phyloP scores from a whole-genome alignment of 2,329 filamentous ascomycete genomes.

The Penicillium sp. region DNA sequence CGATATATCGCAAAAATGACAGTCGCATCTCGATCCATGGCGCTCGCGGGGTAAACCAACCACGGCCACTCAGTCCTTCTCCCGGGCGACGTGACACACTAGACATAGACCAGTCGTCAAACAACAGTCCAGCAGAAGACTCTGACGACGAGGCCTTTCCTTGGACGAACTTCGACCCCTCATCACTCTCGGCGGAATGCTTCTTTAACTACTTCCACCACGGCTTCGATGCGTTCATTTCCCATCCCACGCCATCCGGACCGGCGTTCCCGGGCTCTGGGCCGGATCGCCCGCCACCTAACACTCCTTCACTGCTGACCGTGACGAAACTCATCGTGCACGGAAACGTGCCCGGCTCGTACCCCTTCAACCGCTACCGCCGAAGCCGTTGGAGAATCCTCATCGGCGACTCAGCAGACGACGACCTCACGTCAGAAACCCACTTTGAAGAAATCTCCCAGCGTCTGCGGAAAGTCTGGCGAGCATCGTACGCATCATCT shows the following conservation, averaged over 20 bases:
- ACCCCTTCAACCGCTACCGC: conserved; percentile 92
- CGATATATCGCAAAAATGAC: conserved; percentile 88
- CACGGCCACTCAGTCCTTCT: conserved; percentile 33
- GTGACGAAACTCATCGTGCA: conserved; percentile 92
- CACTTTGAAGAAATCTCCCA: conserved; percentile 69
- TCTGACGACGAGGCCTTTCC: conserved; percentile 56
- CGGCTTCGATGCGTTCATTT: conserved; percentile 91
- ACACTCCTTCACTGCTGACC: conserved; percentile 60
- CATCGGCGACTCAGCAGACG: conserved; percentile 35
- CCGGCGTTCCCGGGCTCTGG: conserved; percentile 56
- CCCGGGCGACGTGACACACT: conserved; percentile 42
- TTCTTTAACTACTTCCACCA: conserved; percentile 98
- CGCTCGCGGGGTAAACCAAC: conserved; percentile 26
- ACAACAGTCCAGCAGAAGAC: conserved; percentile 66
- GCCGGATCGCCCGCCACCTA: conserved; percentile 27
- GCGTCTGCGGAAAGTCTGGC: conserved; percentile 66
- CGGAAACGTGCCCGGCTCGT: conserved; percentile 90
- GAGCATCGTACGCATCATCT: conserved; percentile 56
- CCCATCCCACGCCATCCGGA: conserved; percentile 64
- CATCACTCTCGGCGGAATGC: conserved; percentile 50
- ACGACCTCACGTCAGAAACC: conserved; percentile 68
- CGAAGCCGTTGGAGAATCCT: conserved; percentile 81
- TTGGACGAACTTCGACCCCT: conserved; percentile 59
- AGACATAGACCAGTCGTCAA: conserved; percentile 72
- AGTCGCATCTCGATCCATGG: conserved; percentile 80